Evolutionary conservation across 352 stramenopile genomes (phyloP).

Genomic region (Phytophthora meadii): DNA sequence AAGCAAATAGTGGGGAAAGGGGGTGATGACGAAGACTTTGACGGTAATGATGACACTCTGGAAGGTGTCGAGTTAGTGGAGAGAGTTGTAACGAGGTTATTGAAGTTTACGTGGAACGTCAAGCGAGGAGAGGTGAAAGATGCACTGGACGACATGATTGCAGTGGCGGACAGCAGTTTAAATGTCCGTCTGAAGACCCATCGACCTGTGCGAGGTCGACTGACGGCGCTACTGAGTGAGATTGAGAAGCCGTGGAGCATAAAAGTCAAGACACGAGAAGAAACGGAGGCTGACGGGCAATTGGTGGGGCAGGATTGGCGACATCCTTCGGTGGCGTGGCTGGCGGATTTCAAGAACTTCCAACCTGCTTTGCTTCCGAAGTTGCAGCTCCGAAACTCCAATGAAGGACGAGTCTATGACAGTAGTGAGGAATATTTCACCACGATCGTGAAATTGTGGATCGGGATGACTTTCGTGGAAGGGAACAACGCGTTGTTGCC

Average conservation of each 20-base stretch:
- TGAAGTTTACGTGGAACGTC: conserved; percentile 82
- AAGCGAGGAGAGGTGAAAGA: conserved; percentile 60
- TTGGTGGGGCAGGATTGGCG: conserved; percentile 51
- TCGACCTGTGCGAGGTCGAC: conserved; percentile 47
- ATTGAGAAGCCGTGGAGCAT: conserved; percentile 83
- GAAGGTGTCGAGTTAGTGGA: conserved; percentile 54
- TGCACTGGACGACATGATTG: conserved; percentile 68
- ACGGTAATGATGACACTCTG: conserved; percentile 52
- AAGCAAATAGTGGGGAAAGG: conserved; percentile 9
- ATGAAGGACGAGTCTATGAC: conserved; percentile 66
- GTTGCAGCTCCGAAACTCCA: conserved; percentile 60
- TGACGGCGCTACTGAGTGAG: conserved; percentile 59
- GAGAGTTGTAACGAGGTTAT: conserved; percentile 40
- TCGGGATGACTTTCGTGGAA: conserved; percentile 90
- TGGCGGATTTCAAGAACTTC: conserved; percentile 75
- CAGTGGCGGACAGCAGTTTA: conserved; percentile 48
- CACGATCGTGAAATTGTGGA: conserved; percentile 78
- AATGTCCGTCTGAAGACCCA: conserved; percentile 57
- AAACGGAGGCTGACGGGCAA: not conserved
- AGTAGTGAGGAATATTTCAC: conserved; percentile 81
- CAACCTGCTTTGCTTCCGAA: conserved; percentile 69
- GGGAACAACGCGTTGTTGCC: conserved; percentile 84
- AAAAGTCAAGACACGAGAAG: conserved; percentile 34
- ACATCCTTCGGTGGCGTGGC: conserved; percentile 73
- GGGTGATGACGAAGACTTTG: conserved; percentile 21